phyloP scores from a whole-genome alignment of 1,139 yeast genomes.

The Blastobotrys proliferans region DNA sequence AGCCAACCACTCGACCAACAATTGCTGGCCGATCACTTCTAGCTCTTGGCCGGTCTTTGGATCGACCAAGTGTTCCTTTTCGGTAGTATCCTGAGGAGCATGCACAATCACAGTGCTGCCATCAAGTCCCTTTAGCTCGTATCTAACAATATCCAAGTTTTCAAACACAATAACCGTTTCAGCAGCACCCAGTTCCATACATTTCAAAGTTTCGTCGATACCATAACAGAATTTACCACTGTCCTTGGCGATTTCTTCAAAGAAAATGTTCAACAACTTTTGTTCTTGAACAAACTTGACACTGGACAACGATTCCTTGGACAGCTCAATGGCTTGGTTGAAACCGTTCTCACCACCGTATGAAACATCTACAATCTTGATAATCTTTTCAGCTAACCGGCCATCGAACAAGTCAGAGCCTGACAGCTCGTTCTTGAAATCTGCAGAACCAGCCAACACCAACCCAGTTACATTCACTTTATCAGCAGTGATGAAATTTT shows the following conservation, averaged over 20 bases:
- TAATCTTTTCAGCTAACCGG: conserved; percentile 81
- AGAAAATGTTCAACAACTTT: conserved; percentile 85
- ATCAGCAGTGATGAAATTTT: conserved; percentile 87
- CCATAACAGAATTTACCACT: conserved; percentile 97
- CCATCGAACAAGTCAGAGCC: conserved; percentile 89
- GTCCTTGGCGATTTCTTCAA: conserved; percentile 96
- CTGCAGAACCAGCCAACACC: conserved; percentile 97
- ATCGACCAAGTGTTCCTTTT: conserved; percentile 66
- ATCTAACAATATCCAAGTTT: conserved; percentile 79
- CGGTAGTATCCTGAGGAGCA: conserved; percentile 57
- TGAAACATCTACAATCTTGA: conserved; percentile 92
- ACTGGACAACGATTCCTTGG: conserved; percentile 94
- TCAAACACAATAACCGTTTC: conserved; percentile 91
- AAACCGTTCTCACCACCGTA: conserved; percentile 99
- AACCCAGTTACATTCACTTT: conserved; percentile 92
- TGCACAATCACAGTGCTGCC: conserved; percentile 67
- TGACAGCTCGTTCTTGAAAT: conserved; percentile 90
- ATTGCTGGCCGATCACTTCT: conserved; percentile 78
- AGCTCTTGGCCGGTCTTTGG: conserved; percentile 84
- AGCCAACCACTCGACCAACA: conserved; percentile 94
- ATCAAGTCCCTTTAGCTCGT: conserved; percentile 78
- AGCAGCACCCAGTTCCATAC: conserved; percentile 92
- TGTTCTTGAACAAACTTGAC: conserved; percentile 98
- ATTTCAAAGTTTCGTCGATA: conserved; percentile 92
- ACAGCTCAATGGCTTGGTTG: conserved; percentile 95